Conservation (phyloP, 306 rosid species). For the Betula pendula region DNA sequence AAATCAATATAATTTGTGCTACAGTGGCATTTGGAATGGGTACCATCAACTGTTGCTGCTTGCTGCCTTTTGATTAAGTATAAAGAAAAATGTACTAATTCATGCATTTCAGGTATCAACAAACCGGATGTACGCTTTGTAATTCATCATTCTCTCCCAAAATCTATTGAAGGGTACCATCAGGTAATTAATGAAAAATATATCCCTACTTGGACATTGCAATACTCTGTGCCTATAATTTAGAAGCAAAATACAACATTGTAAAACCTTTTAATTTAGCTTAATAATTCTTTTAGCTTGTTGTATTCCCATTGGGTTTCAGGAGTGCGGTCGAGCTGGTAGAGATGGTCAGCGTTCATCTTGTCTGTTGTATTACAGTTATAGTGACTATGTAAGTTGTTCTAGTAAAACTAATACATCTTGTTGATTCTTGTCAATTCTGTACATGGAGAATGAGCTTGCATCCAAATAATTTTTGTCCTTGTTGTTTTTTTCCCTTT, state of each 20-base stretch:
- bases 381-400: slow-evolving; percentile 83
- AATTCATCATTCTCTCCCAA: slow-evolving; percentile 96
- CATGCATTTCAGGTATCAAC: slow-evolving; percentile 80
- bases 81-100: slow-evolving; percentile 30
- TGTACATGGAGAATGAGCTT: slow-evolving; percentile 5
- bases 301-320: slow-evolving; percentile 30
- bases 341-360: slow-evolving; percentile 95
- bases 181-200: slow-evolving; percentile 52
- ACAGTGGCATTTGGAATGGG: slow-evolving; percentile 99
- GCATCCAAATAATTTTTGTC: neutral
- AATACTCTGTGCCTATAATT: slow-evolving; percentile 4
- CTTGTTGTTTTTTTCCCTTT: slow-evolving; percentile 21
- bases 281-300: slow-evolving; percentile 30
- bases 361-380: slow-evolving; percentile 86
- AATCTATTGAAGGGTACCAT: slow-evolving; percentile 97
- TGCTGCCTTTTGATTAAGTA: slow-evolving; percentile 27
- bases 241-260: neutral
- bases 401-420: slow-evolving; percentile 3
- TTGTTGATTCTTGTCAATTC: slow-evolving; percentile 21
- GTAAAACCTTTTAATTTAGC: neutral
- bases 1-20: slow-evolving; percentile 89
- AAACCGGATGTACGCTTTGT: slow-evolving; percentile 98
- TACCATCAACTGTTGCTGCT: slow-evolving; percentile 41
- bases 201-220: neutral
- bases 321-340: slow-evolving; percentile 99